phyloP scores from a whole-genome alignment of 305 asterid species.

The Solanum aculeatissimum region DNA sequence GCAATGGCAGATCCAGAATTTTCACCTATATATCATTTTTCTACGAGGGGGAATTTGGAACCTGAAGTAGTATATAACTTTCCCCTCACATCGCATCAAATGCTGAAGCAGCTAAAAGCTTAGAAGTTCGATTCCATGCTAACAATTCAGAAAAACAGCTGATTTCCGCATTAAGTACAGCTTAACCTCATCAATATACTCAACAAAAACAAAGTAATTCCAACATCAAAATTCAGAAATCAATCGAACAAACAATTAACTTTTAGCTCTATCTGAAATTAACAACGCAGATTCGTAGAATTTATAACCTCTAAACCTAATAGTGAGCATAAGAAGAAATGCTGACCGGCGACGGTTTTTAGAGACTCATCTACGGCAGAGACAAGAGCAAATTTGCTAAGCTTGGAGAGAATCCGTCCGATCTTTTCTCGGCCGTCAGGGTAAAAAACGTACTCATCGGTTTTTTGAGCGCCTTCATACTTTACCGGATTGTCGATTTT shows the following conservation, averaged over 20 bases:
- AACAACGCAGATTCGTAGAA: not conserved
- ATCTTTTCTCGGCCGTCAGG: constrained; percentile 15
- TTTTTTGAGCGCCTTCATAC: not conserved
- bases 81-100: not conserved
- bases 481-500: not conserved
- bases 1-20: not conserved
- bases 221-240: not conserved
- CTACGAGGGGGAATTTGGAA: not conserved
- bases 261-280: not conserved
- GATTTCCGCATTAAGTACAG: not conserved
- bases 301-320: not conserved
- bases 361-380: constrained; percentile 39
- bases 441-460: constrained; percentile 14
- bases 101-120: not conserved
- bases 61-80: not conserved
- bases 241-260: not conserved
- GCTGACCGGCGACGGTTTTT: constrained; percentile 22
- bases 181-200: not conserved
- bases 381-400: constrained; percentile 42
- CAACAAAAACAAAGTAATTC: not conserved
- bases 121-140: not conserved
- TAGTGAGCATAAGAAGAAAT: not conserved
- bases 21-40: not conserved
- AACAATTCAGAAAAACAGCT: not conserved
- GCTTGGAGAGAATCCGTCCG: constrained; percentile 3